These are phyloP conservation scores for Vitis hybrid DNA, from an alignment of 177 flowering plant genomes.

Conservation along the genomic window DNA sequence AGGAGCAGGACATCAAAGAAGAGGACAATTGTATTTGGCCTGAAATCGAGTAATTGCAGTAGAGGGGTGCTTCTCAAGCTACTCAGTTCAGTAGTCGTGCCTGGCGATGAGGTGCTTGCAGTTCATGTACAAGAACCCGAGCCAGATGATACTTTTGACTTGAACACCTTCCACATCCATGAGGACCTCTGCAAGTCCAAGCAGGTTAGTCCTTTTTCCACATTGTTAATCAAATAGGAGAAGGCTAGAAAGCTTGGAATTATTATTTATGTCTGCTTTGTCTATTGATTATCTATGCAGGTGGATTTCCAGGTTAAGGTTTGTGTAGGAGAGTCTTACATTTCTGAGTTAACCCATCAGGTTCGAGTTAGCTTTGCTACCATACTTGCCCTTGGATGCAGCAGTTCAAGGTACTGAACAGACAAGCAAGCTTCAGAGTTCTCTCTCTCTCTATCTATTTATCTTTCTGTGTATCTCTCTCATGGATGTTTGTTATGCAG, in stretches of 20 bases:
- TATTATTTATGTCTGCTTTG: not conserved
- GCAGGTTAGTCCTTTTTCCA: constrained; percentile 23
- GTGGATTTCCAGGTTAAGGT: constrained; percentile 50
- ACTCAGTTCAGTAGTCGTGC: constrained; percentile 17
- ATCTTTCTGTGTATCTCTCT: not conserved
- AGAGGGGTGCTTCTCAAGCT: constrained; percentile 38
- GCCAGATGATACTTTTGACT: constrained; percentile 31
- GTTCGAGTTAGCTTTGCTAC: constrained; percentile 36
- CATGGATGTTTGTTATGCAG: constrained; percentile 22
- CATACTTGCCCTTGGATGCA: constrained; percentile 42
- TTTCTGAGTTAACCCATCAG: constrained; percentile 30
- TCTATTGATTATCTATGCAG: constrained; percentile 20
- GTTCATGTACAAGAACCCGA: constrained; percentile 37
- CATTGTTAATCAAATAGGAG: not conserved
- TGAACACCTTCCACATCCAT: constrained; percentile 45
- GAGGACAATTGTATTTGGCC: constrained; percentile 27
- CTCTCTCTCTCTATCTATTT: constrained; percentile 9
- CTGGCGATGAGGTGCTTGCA: constrained; percentile 37
- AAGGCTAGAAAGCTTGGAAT: not conserved
- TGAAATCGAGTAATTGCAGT: constrained; percentile 31
- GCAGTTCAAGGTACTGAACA: constrained; percentile 25
- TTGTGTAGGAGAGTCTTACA: constrained; percentile 29
- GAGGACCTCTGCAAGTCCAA: constrained; percentile 56
- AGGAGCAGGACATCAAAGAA: no score
- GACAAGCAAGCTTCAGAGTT: not conserved